Percentiles rank a stretch among this genome's conserved stretches.
Evolutionary conservation across 495 filamentous ascomycete genomes (phyloP).

Genomic region (Podospora appendiculata): DNA sequence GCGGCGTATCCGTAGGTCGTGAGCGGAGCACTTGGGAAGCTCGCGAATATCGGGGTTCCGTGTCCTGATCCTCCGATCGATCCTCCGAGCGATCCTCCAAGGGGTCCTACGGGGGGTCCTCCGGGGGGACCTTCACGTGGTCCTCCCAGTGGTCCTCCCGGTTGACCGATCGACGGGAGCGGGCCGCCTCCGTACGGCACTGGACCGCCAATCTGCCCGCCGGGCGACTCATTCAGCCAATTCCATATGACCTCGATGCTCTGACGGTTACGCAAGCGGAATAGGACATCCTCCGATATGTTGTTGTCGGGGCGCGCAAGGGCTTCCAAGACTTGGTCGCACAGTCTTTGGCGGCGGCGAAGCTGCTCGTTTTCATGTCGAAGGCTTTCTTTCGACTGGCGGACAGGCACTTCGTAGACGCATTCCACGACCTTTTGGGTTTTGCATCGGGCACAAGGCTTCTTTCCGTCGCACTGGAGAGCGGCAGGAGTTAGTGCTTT

Average conservation of each 20-base stretch:
- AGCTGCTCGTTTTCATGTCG: slow-evolving; percentile 44
- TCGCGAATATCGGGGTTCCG: neutral
- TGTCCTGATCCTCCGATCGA: neutral
- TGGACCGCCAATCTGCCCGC: neutral
- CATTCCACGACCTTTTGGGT: slow-evolving; percentile 41
- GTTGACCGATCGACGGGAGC: too few relatives aligned
- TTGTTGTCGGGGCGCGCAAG: slow-evolving; percentile 33
- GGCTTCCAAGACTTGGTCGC: slow-evolving; percentile 39
- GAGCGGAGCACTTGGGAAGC: slow-evolving; percentile 1
- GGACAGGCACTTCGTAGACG: slow-evolving; percentile 45
- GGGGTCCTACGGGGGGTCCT: too few relatives aligned
- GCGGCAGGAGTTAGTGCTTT: neutral
- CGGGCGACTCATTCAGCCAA: slow-evolving; percentile 20
- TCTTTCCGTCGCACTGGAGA: slow-evolving; percentile 45
- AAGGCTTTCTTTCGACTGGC: slow-evolving; percentile 47
- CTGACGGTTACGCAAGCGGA: slow-evolving; percentile 39
- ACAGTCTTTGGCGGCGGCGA: slow-evolving; percentile 36
- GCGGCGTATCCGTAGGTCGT: slow-evolving; percentile 4
- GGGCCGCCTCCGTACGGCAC: slow-evolving; percentile 1
- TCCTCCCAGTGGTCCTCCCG: too few relatives aligned
- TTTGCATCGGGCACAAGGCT: slow-evolving; percentile 43
- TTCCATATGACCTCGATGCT: slow-evolving; percentile 41
- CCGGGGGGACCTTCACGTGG: too few relatives aligned
- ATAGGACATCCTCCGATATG: slow-evolving; percentile 34
- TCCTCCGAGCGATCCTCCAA: too few relatives aligned